Evolutionary conservation across 2,329 filamentous ascomycete genomes (phyloP).

Genomic region (Parastagonospora avenae): DNA sequence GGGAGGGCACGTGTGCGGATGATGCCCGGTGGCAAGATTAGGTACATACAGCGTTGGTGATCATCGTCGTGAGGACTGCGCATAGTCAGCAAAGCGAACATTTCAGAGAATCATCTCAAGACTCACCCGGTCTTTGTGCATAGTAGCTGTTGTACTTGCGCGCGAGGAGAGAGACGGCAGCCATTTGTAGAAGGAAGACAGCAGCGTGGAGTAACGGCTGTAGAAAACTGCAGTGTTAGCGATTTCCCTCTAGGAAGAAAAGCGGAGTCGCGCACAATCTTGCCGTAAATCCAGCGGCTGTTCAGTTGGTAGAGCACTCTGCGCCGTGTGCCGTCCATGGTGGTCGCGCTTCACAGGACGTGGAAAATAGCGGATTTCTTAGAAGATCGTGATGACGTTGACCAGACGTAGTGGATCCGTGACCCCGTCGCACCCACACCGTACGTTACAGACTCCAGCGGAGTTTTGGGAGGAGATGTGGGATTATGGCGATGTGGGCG

Average conservation of each 20-base stretch:
- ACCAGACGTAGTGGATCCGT: conserved; percentile 29
- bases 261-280: conserved; percentile 62
- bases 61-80: conserved; percentile 94
- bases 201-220: conserved; percentile 87
- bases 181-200: conserved; percentile 87
- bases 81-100: conserved; percentile 17
- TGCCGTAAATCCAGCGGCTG: conserved; percentile 74
- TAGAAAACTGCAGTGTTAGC: conserved; percentile 15
- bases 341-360: conserved; percentile 25
- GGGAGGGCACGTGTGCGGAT: background rate
- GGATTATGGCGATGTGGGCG: conserved; percentile 6
- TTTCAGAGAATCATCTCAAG: background rate
- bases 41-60: conserved; percentile 82
- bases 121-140: conserved; percentile 79
- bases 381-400: conserved; percentile 36
- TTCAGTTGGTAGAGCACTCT: conserved; percentile 70
- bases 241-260: background rate
- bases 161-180: conserved; percentile 78
- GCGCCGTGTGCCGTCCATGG: conserved; percentile 54
- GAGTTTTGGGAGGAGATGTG: conserved; percentile 5
- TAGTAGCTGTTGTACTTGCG: conserved; percentile 95
- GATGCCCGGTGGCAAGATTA: conserved; percentile 6
- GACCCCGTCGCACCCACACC: conserved; percentile 18
- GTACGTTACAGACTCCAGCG: conserved; percentile 6
- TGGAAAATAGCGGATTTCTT: conserved; percentile 18